A percentile compares a stretch with the other conserved stretches of the same genome.
These are phyloP conservation scores for Pelargonium nanum DNA, from an alignment of 345 rosid genomes.

Conservation along the genomic window DNA sequence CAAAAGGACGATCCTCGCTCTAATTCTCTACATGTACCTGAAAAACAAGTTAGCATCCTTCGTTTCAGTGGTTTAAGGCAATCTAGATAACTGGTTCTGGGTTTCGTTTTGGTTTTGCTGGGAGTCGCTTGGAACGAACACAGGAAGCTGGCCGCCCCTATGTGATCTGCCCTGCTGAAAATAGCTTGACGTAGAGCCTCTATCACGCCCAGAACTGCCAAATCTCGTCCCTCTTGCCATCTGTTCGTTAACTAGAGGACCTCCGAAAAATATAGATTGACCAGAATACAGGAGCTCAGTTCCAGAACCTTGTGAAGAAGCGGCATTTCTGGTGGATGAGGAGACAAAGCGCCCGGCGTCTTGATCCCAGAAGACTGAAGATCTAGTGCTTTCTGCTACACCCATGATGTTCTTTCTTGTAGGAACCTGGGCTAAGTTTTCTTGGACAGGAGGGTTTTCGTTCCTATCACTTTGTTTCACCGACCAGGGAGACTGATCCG, in stretches of 20 bases:
- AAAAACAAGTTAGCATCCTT: constrained; percentile 7
- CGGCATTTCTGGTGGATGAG: constrained; percentile 26
- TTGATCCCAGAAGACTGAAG: constrained; percentile 75
- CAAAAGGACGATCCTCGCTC: constrained; percentile 7
- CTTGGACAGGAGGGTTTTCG: constrained; percentile 13
- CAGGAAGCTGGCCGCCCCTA: constrained; percentile 79
- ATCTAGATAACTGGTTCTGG: not conserved
- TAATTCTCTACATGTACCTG: not conserved
- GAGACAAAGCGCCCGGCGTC: constrained; percentile 80
- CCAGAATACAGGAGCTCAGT: constrained; percentile 47
- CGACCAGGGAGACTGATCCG: constrained; percentile 47
- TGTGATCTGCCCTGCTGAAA: constrained; percentile 54
- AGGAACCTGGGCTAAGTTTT: constrained; percentile 21
- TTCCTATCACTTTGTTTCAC: constrained; percentile 25
- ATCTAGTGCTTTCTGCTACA: constrained; percentile 28
- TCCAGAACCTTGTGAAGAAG: constrained; percentile 29
- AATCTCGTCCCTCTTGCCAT: constrained; percentile 26
- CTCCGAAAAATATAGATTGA: constrained; percentile 56
- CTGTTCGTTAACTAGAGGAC: constrained; percentile 49
- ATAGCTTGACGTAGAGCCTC: constrained; percentile 35
- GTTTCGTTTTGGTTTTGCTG: constrained; percentile 18
- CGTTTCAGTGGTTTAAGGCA: not conserved
- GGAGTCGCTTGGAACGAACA: constrained; percentile 70
- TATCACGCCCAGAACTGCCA: constrained; percentile 19
- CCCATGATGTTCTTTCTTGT: constrained; percentile 27